Evolutionary conservation across 805 yeast genomes (phyloP), one percentile per base, ranked within the genome.

Genomic region (Pichia pseudocactophila): DNA sequence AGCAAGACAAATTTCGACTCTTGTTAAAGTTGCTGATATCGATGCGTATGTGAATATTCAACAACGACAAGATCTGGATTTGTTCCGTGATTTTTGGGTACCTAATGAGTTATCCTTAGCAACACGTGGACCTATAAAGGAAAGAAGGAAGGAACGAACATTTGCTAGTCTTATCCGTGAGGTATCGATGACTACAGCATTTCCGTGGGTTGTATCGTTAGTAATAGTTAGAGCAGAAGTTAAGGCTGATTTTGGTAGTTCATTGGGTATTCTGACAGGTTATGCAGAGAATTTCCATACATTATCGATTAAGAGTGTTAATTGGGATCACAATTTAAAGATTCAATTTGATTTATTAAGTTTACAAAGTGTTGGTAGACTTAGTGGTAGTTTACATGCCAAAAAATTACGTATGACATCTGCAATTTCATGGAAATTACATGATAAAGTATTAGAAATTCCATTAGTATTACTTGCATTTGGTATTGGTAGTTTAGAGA

Each of bases 11-110:
- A 63, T 68, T 34, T 69, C 79, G 2, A 65, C 80, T 0, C 77
- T 76, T 3, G 52, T 50, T 2, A 65, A 71, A 9, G 50, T 87
- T 5, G 64, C 73, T 0, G 76, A 75, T 43, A 73, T 82, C 3
- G 66, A 66, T 28, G 71, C 84, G 0, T 82, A 75, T 52, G 63
- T 92, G 43, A 84, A 86, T 51, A 68, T 88, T 46, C 84, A 84
- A 51, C 97, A 92, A 58, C 68, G 84, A 40, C 96, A 89, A 56
- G 97, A 92, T 57, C 61, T 90, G 43, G 81, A 83, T 40, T 61
- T 89, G 22, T 92, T 92, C 62, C 69, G 69, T 43, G 95, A 89
- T 61, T 77, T 86, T 27, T 88, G 97, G 96, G 56, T 73, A 18
- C 81, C 90, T 0, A 55, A 61, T 25, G 70, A 64, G 30, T 55